Base-by-base conservation (phyloP, 2,329 filamentous ascomycete genomes). In the Aspergillus fijiensis region DNA sequence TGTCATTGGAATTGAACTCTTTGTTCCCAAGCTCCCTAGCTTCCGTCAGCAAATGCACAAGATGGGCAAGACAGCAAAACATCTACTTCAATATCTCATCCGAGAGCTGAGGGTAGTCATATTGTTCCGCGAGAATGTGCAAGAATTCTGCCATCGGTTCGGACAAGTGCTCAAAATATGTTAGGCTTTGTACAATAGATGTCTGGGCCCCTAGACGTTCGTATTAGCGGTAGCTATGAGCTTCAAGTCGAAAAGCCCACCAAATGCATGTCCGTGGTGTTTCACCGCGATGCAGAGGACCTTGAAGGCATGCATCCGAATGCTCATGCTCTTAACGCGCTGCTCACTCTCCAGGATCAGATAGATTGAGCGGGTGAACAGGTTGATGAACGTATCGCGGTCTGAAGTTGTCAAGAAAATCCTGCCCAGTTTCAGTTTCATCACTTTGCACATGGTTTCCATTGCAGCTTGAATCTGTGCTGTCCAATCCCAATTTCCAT, bases 91-190 rank as follows among this genome's bases (percentile, higher is more conserved):
- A 78, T 31, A 98, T 91, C 73, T 99, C 95, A 73, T 97, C 95
- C 4, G 92, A 89, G 9, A 99, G 83, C 71, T 99, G 95, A 16
- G 93, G 91, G 73, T 98, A 96, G 77, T 99, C 95, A 79, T 98
- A 99, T 79, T 97, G 94, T 74, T 98, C 93, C 1, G 93, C 89
- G 27, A 99, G 82, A 70, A 98, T 99, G 69, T 98, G 92, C 4
- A 99, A 81, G 69, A 99, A 96, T 74, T 99, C 96, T 33, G 95
- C 95, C 95, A 99, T 99, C 1, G 95, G 95, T 72, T 99, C 95
- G 0, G 95, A 94, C n/a, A 99, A 80, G 76, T 99, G 95, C 77
- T 99, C 95, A 70, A 98, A 99, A 74, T 99, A 99, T 5, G 95
- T 96, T 66, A 99, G 80, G 72, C 95, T 98, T 76, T 99, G 95